Conservation (phyloP, 1,284 basidiomycete species). For the Mixia osmundae region DNA sequence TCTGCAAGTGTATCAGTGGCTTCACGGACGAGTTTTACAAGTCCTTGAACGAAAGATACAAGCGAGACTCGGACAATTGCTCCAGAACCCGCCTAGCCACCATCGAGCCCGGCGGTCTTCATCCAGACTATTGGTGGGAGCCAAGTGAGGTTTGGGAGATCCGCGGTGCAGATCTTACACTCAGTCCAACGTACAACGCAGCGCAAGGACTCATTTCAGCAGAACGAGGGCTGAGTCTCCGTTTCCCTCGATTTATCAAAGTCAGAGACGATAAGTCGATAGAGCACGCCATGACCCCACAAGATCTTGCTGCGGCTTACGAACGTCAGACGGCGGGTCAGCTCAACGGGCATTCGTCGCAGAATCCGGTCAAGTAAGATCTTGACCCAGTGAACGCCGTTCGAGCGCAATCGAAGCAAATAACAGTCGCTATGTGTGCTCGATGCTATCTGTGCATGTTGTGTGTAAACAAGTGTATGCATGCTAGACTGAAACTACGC, state of each 20-base stretch:
- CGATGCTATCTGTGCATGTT: too few relatives aligned
- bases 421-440: too few relatives aligned
- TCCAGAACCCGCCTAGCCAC: slow-evolving; percentile 36
- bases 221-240: slow-evolving; percentile 32
- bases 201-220: slow-evolving; percentile 42
- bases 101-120: slow-evolving; percentile 45
- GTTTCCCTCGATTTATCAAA: slow-evolving; percentile 24
- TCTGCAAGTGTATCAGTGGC: slow-evolving; percentile 50
- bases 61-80: slow-evolving; percentile 40
- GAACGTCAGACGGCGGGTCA: slow-evolving; percentile 8
- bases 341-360: too few relatives aligned
- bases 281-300: slow-evolving; percentile 15
- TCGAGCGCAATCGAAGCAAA: too few relatives aligned
- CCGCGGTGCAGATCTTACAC: slow-evolving; percentile 69
- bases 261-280: slow-evolving; percentile 15
- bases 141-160: slow-evolving; percentile 70
- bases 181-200: slow-evolving; percentile 69
- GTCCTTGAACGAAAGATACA: slow-evolving; percentile 39
- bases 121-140: slow-evolving; percentile 59
- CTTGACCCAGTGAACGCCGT: too few relatives aligned
- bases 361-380: too few relatives aligned
- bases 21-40: slow-evolving; percentile 40
- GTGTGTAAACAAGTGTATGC: too few relatives aligned
- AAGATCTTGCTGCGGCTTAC: slow-evolving; percentile 7
- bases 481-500: too few relatives aligned